Evolutionary conservation across 768 basidiomycete species (phyloP), one percentile per base, ranked within the genome.

Genomic region (Suillus subluteus): DNA sequence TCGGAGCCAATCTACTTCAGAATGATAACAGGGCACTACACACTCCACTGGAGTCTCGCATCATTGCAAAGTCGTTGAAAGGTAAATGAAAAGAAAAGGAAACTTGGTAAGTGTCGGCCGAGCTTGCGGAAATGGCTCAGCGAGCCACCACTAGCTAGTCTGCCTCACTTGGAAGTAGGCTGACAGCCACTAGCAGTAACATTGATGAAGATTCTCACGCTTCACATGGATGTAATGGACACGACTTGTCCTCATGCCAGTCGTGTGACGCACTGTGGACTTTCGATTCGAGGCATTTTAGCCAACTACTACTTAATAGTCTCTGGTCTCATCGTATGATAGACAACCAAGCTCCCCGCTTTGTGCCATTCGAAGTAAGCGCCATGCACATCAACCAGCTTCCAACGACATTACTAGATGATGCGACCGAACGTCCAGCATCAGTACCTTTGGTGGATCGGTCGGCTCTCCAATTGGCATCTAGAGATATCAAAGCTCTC

Each of bases 371-470:
- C 26, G 59, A 61, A 43, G 41, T 43, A 21, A 43, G 59, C 41
- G 7, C 41, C 43, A 43, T 61, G 59, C 41, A 61, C 7, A 18
- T 21, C 30, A 21, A 12, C 11, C 59, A 61, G 6, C 59, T 41
- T 61, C 26, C 41, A 16, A 30, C 23, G 7, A 59, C 16, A 59
- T 18, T 16, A 61, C 32, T 43, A 32, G 58, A 64, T 18, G 44
- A 41, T 37, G 37, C 62, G 37, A 54, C 41, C 37, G 37, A 58
- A 30, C 66, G 66, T 38, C 48, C 70, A 2, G 65, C 61, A 62
- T 73, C 71, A 21, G 65, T 46, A 37, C 65, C 71, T 16, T 62
- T 52, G 32, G 12, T 61, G 26, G 65, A 58, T 59, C 69, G 67
- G 44, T 65, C 66, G 58, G 52, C 21, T 30, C 12, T 58, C 15